Percentiles rank a stretch among this genome's conserved stretches.
Evolutionary conservation across 345 rosid species (phyloP).

Genomic region (Dipteronia dyeriana): DNA sequence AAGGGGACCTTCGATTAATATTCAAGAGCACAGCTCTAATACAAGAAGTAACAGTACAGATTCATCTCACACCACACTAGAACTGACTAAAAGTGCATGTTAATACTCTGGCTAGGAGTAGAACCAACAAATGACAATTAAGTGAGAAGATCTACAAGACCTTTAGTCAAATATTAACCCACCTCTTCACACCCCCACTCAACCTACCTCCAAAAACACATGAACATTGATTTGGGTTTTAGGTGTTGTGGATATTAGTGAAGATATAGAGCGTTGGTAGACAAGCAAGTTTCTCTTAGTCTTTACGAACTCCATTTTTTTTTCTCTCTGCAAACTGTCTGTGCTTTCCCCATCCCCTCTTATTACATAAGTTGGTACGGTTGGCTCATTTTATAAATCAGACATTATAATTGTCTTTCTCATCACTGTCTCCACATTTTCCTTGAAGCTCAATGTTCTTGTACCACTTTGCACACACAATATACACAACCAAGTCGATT

Average conservation of each 20-base stretch:
- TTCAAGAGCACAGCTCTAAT: slow-evolving; percentile 13
- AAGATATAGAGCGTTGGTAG: slow-evolving; percentile 1
- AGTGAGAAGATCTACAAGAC: slow-evolving; percentile 20
- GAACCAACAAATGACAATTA: slow-evolving; percentile 27
- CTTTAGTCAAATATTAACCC: slow-evolving; percentile 12
- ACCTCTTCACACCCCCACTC: slow-evolving; percentile 16
- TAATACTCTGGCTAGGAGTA: slow-evolving; percentile 8
- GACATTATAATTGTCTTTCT: slow-evolving; percentile 45
- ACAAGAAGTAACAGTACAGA: slow-evolving; percentile 12
- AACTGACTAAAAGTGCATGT: slow-evolving; percentile 16
- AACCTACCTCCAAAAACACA: slow-evolving; percentile 11
- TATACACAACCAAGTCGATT: slow-evolving; percentile 61
- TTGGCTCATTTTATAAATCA: slow-evolving; percentile 28
- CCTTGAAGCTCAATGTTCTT: slow-evolving; percentile 70
- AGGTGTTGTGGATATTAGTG: background rate
- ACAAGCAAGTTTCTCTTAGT: slow-evolving; percentile 1
- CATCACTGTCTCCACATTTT: slow-evolving; percentile 39
- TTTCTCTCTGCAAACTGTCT: slow-evolving; percentile 3
- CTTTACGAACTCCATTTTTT: slow-evolving; percentile 13
- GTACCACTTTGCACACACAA: slow-evolving; percentile 88
- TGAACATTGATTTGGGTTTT: slow-evolving; percentile 5
- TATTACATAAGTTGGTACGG: slow-evolving; percentile 32
- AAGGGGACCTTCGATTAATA: slow-evolving; percentile 20
- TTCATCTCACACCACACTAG: slow-evolving; percentile 5
- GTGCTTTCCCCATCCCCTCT: slow-evolving; percentile 20